Percentiles rank a stretch among this genome's conserved stretches.
Conservation (phyloP, 2,329 filamentous ascomycete genomes). For the Aphanocladium album region DNA sequence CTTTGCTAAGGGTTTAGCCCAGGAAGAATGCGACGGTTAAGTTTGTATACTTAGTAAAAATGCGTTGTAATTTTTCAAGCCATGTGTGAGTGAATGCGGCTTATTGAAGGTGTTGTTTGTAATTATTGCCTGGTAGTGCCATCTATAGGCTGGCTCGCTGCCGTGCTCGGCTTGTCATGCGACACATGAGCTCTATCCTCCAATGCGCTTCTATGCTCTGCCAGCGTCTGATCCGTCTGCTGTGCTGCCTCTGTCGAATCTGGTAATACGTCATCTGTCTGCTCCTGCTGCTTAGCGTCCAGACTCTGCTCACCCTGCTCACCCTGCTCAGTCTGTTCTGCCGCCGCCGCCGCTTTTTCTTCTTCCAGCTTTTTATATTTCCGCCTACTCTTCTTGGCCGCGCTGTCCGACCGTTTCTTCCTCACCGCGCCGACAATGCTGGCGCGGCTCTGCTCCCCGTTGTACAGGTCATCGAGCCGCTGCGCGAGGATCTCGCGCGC, state of each 20-base stretch:
- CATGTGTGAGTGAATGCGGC: not conserved
- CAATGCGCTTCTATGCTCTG: no score
- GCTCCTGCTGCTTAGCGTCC: not conserved
- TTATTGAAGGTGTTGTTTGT: not conserved
- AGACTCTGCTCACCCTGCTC: no score
- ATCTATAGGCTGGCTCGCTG: not conserved
- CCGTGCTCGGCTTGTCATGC: not conserved
- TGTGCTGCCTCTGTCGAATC: no score
- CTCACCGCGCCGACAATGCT: conserved; percentile 59
- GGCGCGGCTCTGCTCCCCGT: conserved; percentile 64
- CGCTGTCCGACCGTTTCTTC: conserved; percentile 67
- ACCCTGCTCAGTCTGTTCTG: not conserved
- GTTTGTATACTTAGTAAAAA: conserved; percentile 18
- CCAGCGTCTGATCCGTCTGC: not conserved
- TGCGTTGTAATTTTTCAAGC: conserved; percentile 20
- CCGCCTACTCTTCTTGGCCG: conserved; percentile 72
- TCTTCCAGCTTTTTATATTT: conserved; percentile 66
- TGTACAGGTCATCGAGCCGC: conserved; percentile 64
- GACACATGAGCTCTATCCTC: not conserved
- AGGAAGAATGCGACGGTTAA: conserved; percentile 23
- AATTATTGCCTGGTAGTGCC: not conserved
- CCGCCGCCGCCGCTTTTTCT: conserved; percentile 30
- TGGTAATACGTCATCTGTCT: not conserved
- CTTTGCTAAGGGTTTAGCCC: conserved; percentile 33
- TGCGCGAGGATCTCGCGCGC: conserved; percentile 74